Conservation (phyloP, 495 filamentous ascomycete species). For the Saxophila tyrrhenica region DNA sequence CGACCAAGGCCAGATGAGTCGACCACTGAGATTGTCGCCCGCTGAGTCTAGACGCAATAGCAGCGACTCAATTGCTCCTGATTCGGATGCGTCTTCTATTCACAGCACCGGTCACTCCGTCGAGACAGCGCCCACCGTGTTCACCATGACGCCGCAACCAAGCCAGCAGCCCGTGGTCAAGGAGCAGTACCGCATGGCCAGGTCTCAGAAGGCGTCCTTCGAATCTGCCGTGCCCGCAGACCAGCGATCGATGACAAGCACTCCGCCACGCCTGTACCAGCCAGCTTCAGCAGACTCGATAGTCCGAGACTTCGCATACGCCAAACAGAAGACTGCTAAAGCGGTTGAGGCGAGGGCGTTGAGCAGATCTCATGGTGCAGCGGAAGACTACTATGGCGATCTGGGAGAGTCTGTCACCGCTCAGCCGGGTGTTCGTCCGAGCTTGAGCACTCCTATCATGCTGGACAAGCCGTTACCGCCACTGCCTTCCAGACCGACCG, state of each 20-base stretch:
- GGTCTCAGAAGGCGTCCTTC: not conserved
- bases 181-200: not conserved
- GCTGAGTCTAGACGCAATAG: not conserved
- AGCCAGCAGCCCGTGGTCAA: slow-evolving; percentile 14
- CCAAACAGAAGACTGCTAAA: not conserved
- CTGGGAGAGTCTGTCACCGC: slow-evolving; percentile 49
- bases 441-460: not conserved
- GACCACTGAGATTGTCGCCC: slow-evolving; percentile 2
- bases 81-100: slow-evolving; percentile 1
- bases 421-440: slow-evolving; percentile 46
- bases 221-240: not conserved
- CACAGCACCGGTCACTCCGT: slow-evolving; percentile 1
- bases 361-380: slow-evolving; percentile 19
- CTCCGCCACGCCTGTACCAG: slow-evolving; percentile 18
- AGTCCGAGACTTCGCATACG: slow-evolving; percentile 20
- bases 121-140: slow-evolving; percentile 13
- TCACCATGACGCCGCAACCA: slow-evolving; percentile 9
- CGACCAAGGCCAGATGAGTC: not conserved
- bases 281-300: slow-evolving; percentile 18
- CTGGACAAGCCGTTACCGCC: slow-evolving; percentile 3
- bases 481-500: not conserved
- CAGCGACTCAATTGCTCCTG: not conserved
- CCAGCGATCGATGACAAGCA: slow-evolving; percentile 5
- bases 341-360: not conserved
- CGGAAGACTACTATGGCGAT: slow-evolving; percentile 56